Base-by-base conservation (phyloP, 2,329 filamentous ascomycete genomes). In the Talaromyces sp. region DNA sequence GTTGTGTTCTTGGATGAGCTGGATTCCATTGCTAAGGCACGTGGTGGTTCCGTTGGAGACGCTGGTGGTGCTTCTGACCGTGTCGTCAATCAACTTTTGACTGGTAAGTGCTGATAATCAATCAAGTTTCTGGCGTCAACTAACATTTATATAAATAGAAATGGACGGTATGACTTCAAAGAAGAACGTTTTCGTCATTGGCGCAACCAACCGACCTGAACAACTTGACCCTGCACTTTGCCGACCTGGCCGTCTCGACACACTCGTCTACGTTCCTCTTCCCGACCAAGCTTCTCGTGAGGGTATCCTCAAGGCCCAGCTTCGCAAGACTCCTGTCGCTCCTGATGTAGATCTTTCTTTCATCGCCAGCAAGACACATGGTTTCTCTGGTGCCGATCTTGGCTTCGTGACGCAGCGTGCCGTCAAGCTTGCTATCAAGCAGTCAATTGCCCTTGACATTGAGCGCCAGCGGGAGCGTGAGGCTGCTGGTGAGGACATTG, bases 101-200 rank as follows among this genome's bases (percentile, higher is more conserved):
- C 94, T 66, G 91, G 88, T 90, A 84, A 83, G 85, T 45, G 11
- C 79, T 67, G 58, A 28, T 17, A 11, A 39, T 5, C 52, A 6
- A 3, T 40, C 41, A 56, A 33, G 51, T 2, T n/a, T 4, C 35
- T 39, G 19, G 35, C 22, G 33, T 52, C n/a, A 46, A 43, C 53
- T 59, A 60, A 67, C 80, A 85, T 76, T 84, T 10, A 48, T 31
- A 1, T 21, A 63, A n/a, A 43, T 64, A 89, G 91, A 97, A 85
- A 97, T 97, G 93, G 93, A 97, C 67, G 93, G 93, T 69, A 97
- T 97, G 93, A 97, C 93, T 46, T 97, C 93, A 39, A 99, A 99
- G 89, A 99, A 99, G 89, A 99, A 99, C 75, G 94, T 99, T 64
- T 99, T 99, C 78, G 94, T 99, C 65, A 99, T 99, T 69, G 94